Evolutionary conservation across 106 monocot species (phyloP).

Genomic region (Apostasia ramifera): DNA sequence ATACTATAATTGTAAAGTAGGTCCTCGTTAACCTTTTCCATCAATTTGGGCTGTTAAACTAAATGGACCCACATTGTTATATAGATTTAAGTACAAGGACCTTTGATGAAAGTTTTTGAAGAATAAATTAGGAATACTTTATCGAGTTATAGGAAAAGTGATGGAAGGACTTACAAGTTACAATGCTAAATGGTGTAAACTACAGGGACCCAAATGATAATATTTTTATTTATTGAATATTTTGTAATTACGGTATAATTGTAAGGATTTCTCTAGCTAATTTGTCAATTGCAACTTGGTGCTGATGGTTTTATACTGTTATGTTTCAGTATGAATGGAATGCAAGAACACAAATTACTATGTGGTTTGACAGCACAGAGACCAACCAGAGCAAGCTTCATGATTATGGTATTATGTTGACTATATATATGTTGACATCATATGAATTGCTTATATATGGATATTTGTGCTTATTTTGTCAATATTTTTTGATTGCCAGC

Average conservation of each 20-base stretch:
- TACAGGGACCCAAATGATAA: no score
- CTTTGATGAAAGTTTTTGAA: no score
- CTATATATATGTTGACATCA: not conserved
- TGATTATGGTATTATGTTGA: constrained; percentile 73
- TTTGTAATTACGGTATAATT: not conserved
- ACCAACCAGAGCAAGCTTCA: constrained; percentile 88
- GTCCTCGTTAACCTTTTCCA: not conserved
- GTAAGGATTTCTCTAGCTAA: no score
- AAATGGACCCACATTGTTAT: not conserved
- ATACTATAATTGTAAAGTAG: no score
- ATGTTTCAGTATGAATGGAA: constrained; percentile 88
- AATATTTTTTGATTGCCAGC: constrained; percentile 25
- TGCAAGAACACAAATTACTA: constrained; percentile 94
- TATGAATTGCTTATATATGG: not conserved
- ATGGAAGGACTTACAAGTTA: no score
- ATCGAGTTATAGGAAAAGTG: no score
- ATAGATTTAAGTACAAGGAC: no score
- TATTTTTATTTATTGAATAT: not conserved
- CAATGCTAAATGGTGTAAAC: no score
- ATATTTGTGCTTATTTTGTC: not conserved
- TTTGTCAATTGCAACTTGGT: no score
- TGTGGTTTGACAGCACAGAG: constrained; percentile 90
- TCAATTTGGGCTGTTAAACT: not conserved
- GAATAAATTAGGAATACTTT: no score
- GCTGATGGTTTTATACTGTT: not conserved